A percentile compares a stretch with the other conserved stretches of the same genome.
phyloP scores from a whole-genome alignment of 1,139 yeast species.

The Schizosaccharomyces versatilis region DNA sequence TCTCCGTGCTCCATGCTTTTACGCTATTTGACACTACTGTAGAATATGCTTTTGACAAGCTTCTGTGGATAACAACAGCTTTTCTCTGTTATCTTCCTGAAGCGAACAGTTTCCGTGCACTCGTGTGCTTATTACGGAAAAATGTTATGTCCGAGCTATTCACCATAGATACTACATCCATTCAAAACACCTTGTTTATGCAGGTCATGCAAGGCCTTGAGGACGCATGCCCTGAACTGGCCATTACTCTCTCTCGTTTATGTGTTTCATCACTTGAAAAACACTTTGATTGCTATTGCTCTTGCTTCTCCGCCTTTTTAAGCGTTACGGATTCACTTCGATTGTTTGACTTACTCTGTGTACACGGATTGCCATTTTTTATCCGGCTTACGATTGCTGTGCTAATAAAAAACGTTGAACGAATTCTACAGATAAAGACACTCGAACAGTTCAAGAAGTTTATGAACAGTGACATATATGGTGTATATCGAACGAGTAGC shows the following conservation, averaged over 20 bases:
- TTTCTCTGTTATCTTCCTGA: neutral
- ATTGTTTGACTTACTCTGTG: neutral
- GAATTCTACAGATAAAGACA: neutral
- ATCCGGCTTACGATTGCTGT: neutral
- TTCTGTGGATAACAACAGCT: neutral
- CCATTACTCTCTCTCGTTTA: neutral
- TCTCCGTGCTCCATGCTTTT: neutral
- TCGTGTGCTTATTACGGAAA: neutral
- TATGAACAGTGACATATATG: neutral
- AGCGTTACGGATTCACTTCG: neutral
- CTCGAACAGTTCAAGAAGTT: neutral
- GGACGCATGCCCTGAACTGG: neutral
- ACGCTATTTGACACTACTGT: slow-evolving; percentile 1
- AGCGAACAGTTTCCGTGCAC: neutral
- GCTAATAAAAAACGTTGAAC: neutral
- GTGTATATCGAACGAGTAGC: neutral
- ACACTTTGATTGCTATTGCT: neutral
- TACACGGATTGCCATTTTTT: neutral
- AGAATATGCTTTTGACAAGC: neutral
- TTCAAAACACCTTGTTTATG: neutral
- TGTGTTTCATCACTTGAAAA: neutral
- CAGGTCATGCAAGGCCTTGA: neutral
- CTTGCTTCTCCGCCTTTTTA: neutral
- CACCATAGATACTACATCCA: neutral
- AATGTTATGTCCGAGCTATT: neutral